Evolutionary conservation across 2,329 filamentous ascomycete species (phyloP).

Genomic region (Thelonectria olida): DNA sequence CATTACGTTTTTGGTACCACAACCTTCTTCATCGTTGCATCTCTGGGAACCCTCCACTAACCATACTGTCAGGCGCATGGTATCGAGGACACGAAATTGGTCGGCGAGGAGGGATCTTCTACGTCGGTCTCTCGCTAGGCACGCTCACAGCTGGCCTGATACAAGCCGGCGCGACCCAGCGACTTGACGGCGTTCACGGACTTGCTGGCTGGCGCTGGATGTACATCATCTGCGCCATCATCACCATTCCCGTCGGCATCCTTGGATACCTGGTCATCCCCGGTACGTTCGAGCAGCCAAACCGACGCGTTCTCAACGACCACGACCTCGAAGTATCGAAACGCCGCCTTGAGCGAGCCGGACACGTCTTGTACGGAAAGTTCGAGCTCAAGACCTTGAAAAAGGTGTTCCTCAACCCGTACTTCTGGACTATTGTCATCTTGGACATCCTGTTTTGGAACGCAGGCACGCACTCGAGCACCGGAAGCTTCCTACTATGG

Average conservation of each 20-base stretch:
- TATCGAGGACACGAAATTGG: slow-evolving; percentile 58
- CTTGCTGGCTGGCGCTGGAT: slow-evolving; percentile 63
- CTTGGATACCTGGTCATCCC: slow-evolving; percentile 61
- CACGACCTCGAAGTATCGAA: slow-evolving; percentile 57
- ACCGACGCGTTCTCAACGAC: slow-evolving; percentile 55
- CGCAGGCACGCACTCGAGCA: slow-evolving; percentile 53
- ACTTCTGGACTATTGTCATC: slow-evolving; percentile 61
- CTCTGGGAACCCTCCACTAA: no score
- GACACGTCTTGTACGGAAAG: slow-evolving; percentile 51
- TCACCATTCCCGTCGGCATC: slow-evolving; percentile 62
- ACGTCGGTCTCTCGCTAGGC: slow-evolving; percentile 59
- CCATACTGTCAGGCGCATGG: slow-evolving; percentile 45
- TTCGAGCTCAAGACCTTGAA: slow-evolving; percentile 44
- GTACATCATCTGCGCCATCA: slow-evolving; percentile 61
- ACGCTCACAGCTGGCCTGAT: slow-evolving; percentile 62
- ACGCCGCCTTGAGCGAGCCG: slow-evolving; percentile 54
- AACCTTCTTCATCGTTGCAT: fast-evolving
- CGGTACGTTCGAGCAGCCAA: slow-evolving; percentile 56
- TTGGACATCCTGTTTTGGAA: slow-evolving; percentile 68
- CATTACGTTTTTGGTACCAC: slow-evolving; percentile 22
- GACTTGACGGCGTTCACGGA: slow-evolving; percentile 54
- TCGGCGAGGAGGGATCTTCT: slow-evolving; percentile 59
- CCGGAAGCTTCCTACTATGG: slow-evolving; percentile 65
- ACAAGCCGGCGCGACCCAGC: slow-evolving; percentile 50
- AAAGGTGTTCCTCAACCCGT: slow-evolving; percentile 51